Conservation (phyloP, 2,329 filamentous ascomycete genomes). For the Mariannaea sp. region DNA sequence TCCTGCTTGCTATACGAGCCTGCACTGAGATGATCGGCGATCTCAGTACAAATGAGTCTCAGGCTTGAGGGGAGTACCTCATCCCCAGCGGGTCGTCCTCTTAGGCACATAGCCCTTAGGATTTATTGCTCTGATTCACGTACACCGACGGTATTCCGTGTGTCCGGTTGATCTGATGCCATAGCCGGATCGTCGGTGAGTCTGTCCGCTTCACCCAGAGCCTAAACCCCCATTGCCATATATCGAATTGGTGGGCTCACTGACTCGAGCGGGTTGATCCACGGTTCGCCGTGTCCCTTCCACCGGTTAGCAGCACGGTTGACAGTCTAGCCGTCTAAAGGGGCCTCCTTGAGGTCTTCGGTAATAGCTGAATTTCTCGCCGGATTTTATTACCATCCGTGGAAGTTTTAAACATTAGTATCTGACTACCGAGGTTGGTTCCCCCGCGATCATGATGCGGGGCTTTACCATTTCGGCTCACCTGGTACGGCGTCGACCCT, state of each 20-base stretch:
- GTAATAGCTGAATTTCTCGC: neutral
- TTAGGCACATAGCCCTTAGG: no score
- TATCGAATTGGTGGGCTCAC: neutral
- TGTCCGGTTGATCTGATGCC: neutral
- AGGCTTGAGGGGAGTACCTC: no score
- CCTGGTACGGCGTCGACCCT: neutral
- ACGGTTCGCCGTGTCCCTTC: no score
- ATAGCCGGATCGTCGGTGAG: neutral
- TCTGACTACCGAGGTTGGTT: conserved; percentile 17
- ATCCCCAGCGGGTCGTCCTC: no score
- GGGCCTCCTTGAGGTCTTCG: neutral
- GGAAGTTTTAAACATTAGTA: neutral
- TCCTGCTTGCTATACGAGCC: no score
- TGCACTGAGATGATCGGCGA: no score
- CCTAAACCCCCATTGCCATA: neutral
- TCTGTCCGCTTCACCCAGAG: neutral
- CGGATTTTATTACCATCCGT: neutral
- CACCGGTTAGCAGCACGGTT: no score
- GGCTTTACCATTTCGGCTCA: conserved; percentile 14
- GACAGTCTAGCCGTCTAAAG: no score
- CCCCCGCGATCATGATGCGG: conserved; percentile 14
- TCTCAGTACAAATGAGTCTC: no score
- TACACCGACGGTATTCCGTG: neutral
- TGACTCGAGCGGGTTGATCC: no score
- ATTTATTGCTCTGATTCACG: no score